Evolutionary conservation across 139 green algal species (phyloP).

Genomic region (Microglena sp.): DNA sequence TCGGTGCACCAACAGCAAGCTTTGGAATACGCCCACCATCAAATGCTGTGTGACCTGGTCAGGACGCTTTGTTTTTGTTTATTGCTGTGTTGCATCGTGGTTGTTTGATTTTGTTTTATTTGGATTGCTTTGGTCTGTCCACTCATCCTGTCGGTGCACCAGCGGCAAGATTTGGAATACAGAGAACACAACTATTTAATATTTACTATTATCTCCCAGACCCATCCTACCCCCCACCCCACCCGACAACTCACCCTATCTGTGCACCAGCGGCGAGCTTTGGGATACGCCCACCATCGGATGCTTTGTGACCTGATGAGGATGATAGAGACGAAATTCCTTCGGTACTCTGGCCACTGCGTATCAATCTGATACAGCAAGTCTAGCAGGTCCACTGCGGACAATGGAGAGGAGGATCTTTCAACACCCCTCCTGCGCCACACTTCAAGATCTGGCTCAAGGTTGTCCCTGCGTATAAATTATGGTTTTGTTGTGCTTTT

Average conservation of each 20-base stretch:
- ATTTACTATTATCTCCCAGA: too few relatives aligned
- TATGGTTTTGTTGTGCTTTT: too few relatives aligned
- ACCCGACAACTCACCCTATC: not conserved
- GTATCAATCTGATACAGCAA: slow-evolving; percentile 26
- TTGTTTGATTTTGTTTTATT: too few relatives aligned
- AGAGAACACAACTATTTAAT: too few relatives aligned
- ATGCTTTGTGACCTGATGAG: slow-evolving; percentile 17
- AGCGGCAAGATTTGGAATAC: slow-evolving; percentile 15
- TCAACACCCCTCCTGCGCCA: slow-evolving; percentile 13
- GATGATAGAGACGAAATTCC: slow-evolving; percentile 33
- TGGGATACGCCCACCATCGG: slow-evolving; percentile 29
- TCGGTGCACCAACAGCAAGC: slow-evolving; percentile 25
- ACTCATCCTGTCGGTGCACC: slow-evolving; percentile 22
- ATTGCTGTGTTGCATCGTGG: too few relatives aligned
- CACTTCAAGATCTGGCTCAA: slow-evolving; percentile 22
- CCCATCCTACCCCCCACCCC: too few relatives aligned
- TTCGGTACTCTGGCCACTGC: slow-evolving; percentile 23
- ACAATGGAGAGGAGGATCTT: slow-evolving; percentile 2
- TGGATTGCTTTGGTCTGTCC: too few relatives aligned
- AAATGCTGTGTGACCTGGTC: too few relatives aligned
- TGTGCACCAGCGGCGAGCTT: slow-evolving; percentile 24
- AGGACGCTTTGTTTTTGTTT: too few relatives aligned
- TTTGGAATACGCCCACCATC: too few relatives aligned
- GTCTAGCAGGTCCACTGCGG: slow-evolving; percentile 12
- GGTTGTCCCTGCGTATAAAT: slow-evolving; percentile 20